A percentile compares a stretch with the other conserved stretches of the same genome.
Evolutionary conservation across 306 rosid species (phyloP).

Genomic region (Glycine tomentella): DNA sequence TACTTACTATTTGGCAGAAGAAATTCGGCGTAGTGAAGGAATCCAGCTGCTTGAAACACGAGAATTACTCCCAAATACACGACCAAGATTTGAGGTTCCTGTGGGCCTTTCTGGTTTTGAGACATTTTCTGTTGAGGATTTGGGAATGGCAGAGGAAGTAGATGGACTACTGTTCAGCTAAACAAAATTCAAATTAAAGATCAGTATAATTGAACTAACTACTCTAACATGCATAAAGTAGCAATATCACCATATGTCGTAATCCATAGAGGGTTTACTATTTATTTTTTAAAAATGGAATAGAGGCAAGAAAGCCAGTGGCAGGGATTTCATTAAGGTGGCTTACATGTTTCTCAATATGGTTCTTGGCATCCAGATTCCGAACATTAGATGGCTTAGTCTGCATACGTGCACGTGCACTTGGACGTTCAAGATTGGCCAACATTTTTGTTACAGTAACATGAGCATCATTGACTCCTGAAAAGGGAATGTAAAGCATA

Average conservation of each 20-base stretch:
- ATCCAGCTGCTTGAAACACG: conserved; percentile 65
- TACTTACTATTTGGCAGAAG: conserved; percentile 62
- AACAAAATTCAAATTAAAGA: conserved; percentile 22
- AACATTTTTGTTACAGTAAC: conserved; percentile 47
- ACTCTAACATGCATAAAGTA: conserved; percentile 31
- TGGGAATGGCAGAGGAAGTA: conserved; percentile 48
- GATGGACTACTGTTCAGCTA: conserved; percentile 54
- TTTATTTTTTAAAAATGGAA: not conserved
- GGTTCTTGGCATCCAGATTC: conserved; percentile 48
- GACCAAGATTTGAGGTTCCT: conserved; percentile 51
- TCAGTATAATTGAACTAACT: conserved; percentile 28
- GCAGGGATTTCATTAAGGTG: conserved; percentile 31
- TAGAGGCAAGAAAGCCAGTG: conserved; percentile 23
- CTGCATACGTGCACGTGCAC: conserved; percentile 41
- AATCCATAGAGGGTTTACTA: not conserved
- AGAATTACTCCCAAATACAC: conserved; percentile 53
- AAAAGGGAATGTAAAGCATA: conserved; percentile 37
- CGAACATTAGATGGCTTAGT: conserved; percentile 54
- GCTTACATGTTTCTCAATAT: conserved; percentile 58
- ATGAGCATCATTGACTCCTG: conserved; percentile 55
- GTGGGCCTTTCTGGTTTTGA: conserved; percentile 40
- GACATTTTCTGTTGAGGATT: conserved; percentile 8
- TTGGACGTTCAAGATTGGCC: conserved; percentile 47
- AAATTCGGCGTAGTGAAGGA: conserved; percentile 65
- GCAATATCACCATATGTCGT: not conserved